phyloP scores from a whole-genome alignment of 108 stramenopile genomes.

The Ochromonas danica region DNA sequence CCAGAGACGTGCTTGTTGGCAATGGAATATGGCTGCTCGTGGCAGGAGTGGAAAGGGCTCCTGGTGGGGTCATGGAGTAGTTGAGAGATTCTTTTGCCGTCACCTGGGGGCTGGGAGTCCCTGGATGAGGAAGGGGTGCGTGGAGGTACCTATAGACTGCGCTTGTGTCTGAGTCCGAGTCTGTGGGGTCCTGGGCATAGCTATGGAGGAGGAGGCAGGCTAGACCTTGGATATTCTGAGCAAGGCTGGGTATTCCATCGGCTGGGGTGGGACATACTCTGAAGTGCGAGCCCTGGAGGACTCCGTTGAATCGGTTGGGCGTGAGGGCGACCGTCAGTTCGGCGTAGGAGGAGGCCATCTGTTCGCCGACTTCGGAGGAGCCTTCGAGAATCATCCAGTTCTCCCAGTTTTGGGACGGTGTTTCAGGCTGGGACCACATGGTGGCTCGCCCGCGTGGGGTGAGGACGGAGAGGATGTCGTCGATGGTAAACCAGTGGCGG shows the following conservation, averaged over 20 bases:
- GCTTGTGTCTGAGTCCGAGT: constrained; percentile 13
- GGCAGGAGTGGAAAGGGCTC: constrained; percentile 12
- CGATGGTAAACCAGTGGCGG: constrained; percentile 13
- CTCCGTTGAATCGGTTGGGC: constrained; percentile 13
- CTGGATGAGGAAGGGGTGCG: constrained; percentile 12
- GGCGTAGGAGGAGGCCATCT: constrained; percentile 12
- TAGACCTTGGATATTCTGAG: constrained; percentile 15
- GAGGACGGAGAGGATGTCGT: constrained; percentile 13
- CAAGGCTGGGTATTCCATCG: constrained; percentile 9
- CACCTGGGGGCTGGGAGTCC: constrained; percentile 12
- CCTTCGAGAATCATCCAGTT: constrained; percentile 5
- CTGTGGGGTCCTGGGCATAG: constrained; percentile 12
- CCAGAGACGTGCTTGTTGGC: constrained; percentile 13
- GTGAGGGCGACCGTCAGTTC: constrained; percentile 12
- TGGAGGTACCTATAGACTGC: constrained; percentile 14
- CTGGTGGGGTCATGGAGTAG: constrained; percentile 13
- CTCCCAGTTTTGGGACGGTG: constrained; percentile 13
- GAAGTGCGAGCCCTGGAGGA: constrained; percentile 12
- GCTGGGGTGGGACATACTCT: constrained; percentile 13
- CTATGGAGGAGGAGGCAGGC: constrained; percentile 12
- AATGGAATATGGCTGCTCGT: constrained; percentile 15
- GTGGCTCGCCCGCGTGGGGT: constrained; percentile 11
- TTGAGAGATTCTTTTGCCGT: constrained; percentile 15
- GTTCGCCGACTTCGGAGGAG: constrained; percentile 8
- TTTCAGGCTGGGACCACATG: constrained; percentile 13